Conservation (phyloP, 2,329 filamentous ascomycete species). For the Alternaria sp. region DNA sequence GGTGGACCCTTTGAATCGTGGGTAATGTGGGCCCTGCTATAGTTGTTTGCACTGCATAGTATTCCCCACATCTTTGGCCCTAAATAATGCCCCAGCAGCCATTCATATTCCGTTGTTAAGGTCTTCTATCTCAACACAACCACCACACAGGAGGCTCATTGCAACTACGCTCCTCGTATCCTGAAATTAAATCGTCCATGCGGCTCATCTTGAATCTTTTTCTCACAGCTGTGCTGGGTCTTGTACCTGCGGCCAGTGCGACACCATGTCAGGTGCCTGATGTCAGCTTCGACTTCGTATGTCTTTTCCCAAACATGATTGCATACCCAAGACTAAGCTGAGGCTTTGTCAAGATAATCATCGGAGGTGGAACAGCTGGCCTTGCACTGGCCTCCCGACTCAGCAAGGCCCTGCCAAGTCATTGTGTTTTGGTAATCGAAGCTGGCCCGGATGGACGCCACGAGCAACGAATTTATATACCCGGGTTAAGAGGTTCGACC, state of each 20-base stretch:
- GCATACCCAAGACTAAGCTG: neutral
- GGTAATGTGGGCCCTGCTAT: neutral
- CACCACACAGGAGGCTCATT: neutral
- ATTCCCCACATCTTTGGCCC: neutral
- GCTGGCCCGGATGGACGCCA: conserved; percentile 35
- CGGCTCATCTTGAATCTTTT: neutral
- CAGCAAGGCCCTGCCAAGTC: conserved; percentile 32
- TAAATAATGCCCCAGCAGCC: neutral
- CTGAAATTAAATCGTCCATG: neutral
- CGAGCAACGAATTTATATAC: conserved; percentile 31
- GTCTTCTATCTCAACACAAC: neutral
- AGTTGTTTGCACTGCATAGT: too few species aligned
- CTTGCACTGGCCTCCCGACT: conserved; percentile 33
- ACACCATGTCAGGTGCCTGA: neutral
- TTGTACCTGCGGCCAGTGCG: neutral
- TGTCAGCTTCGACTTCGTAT: conserved; percentile 9
- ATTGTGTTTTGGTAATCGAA: conserved; percentile 31
- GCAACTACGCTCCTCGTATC: neutral
- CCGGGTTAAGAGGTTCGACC: conserved; percentile 29
- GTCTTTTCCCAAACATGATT: neutral
- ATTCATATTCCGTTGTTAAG: neutral
- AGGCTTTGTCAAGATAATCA: conserved; percentile 14
- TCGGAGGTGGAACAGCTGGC: conserved; percentile 32
- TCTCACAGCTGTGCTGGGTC: neutral
- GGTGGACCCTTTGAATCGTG: neutral